A percentile compares a stretch with the other conserved stretches of the same genome.
Conservation (phyloP, 78 protist species). For the Tieghemostelium lacteum region DNA sequence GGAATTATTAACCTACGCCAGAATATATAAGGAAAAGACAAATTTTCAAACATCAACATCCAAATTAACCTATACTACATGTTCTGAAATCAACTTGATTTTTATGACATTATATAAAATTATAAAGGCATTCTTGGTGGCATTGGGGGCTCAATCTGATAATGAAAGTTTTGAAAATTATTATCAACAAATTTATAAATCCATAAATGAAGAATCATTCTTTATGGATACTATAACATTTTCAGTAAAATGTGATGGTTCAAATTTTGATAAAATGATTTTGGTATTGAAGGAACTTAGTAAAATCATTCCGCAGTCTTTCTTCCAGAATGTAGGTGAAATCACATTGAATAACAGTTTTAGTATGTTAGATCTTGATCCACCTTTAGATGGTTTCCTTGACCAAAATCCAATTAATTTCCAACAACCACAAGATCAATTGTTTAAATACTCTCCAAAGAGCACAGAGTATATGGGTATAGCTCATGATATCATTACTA, state of each 20-base stretch:
- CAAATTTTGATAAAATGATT: background rate
- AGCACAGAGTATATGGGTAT: slow-evolving; percentile 51
- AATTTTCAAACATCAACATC: background rate
- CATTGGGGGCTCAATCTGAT: too few species aligned
- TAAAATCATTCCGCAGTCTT: background rate
- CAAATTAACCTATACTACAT: slow-evolving; percentile 2
- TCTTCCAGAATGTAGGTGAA: slow-evolving; percentile 7
- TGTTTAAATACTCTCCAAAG: slow-evolving; percentile 51
- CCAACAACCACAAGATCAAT: background rate
- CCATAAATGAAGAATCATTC: background rate
- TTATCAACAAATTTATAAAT: background rate
- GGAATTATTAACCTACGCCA: slow-evolving; percentile 31
- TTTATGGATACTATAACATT: background rate
- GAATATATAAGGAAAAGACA: slow-evolving; percentile 38
- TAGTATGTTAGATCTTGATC: slow-evolving; percentile 48
- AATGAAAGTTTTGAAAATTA: background rate
- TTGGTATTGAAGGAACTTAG: background rate
- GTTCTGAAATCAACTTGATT: slow-evolving; percentile 3
- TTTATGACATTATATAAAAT: background rate
- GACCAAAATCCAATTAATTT: slow-evolving; percentile 62
- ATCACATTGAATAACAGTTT: slow-evolving; percentile 26
- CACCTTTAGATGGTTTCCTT: slow-evolving; percentile 72
- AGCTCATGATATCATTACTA: slow-evolving; percentile 47
- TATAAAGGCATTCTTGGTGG: slow-evolving; percentile 1
- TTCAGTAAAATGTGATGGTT: background rate